Base-by-base conservation (phyloP, 441 rosid species). In the Eruca vesicaria region DNA sequence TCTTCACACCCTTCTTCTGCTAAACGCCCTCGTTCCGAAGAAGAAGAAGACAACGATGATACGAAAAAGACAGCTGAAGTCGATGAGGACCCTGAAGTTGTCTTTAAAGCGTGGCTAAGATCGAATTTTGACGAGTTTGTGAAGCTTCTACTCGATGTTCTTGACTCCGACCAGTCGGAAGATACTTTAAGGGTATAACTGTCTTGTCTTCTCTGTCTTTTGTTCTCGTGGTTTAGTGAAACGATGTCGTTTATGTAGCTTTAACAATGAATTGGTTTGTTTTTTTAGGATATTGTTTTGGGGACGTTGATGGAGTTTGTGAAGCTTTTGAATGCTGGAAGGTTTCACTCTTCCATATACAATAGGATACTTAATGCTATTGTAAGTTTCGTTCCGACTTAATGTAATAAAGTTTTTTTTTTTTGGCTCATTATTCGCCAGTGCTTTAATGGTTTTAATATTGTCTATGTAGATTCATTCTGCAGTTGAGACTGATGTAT, bases 261-360 rank as follows among this genome's bases (percentile, higher is more conserved):
- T 58, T 31, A 31, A 29, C 20, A n/a, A 11, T 67, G 48, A 53
- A 45, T 45, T 68, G 6, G 14, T 33, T 68, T 18, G 29, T 61
- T 56, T 21, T 66, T 15, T 28, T 14, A 56, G 98, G 97, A 90
- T 78, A 78, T 95, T 41, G 90, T 90, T 66, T 76, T 91, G 82
- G 99, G 89, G 26, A 77, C 98, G 0, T 74, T 91, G 36, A 92
- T 95, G 98, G 96, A 89, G 70, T 87, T 93, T 73, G 95, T 90
- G 69, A 95, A 89, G 85, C 74, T 85, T 68, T 84, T 92, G 32
- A 93, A 90, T 79, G 81, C 83, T 21, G 97, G 97, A 71, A 81
- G 80, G 28, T 92, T 92, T 70, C 86, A 87, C 71, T 93, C 95
- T 9, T 83, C 94, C 18, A 88, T 91, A 59, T 93, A 87, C 79